Percentiles rank a stretch among this genome's conserved stretches.
These are phyloP conservation scores for Podila minutissima DNA, from an alignment of 192 early-diverging fungal genomes.

Conservation along the genomic window DNA sequence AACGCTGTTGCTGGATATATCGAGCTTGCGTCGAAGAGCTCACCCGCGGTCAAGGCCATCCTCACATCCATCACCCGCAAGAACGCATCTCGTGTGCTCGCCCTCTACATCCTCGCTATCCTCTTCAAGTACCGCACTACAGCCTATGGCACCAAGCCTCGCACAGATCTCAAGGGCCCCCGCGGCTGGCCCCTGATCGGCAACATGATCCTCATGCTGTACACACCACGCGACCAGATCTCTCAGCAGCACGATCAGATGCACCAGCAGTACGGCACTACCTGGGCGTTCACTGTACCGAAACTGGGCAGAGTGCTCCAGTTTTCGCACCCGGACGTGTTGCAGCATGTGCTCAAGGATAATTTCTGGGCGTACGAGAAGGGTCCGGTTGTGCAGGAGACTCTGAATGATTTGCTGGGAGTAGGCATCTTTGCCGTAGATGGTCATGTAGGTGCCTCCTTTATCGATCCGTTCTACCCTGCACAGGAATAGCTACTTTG, in stretches of 20 bases:
- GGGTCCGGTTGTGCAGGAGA: conserved; percentile 10
- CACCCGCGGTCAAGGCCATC: conserved; percentile 10
- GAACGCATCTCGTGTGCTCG: conserved; percentile 17
- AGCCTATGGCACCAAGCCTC: conserved; percentile 19
- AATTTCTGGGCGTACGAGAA: conserved; percentile 50
- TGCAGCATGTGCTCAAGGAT: conserved; percentile 51
- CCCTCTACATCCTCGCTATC: conserved; percentile 26
- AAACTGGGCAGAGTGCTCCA: conserved; percentile 30
- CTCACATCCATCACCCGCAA: conserved; percentile 15
- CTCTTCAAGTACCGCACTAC: conserved; percentile 41
- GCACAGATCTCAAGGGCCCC: conserved; percentile 38
- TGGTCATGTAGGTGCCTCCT: conserved; percentile 20
- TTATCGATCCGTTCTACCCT: conserved; percentile 3
- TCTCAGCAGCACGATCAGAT: conserved; percentile 13
- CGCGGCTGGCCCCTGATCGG: conserved; percentile 41
- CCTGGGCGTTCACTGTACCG: conserved; percentile 23
- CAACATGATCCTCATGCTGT: conserved; percentile 29
- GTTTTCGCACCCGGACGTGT: conserved; percentile 20
- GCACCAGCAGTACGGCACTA: conserved; percentile 14
- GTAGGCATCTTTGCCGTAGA: conserved; percentile 49
- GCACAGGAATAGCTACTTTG: not conserved
- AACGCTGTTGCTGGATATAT: conserved; percentile 15
- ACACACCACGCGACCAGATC: conserved; percentile 5
- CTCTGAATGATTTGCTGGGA: conserved; percentile 25
- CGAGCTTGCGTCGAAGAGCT: conserved; percentile 5